Conservation (phyloP, 2,329 filamentous ascomycete species). For the Diaporthe aspalathi region DNA sequence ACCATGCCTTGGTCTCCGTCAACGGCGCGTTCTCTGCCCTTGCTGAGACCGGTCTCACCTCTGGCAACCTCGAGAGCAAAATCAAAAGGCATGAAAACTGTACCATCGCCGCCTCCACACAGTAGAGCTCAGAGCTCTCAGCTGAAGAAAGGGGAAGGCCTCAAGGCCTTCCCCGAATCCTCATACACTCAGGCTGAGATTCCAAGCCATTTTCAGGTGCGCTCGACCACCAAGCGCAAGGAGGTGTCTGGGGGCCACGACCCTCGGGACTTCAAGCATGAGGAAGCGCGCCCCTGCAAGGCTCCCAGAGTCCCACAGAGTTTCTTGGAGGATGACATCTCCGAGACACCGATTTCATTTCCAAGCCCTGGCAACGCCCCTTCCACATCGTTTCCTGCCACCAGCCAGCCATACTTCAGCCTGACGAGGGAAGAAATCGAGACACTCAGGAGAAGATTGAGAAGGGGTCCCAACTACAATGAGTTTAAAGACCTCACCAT, state of each 20-base stretch:
- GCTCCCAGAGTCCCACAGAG: neutral
- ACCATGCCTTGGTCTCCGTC: conserved; percentile 20
- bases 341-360: neutral
- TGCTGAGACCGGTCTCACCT: conserved; percentile 3
- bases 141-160: neutral
- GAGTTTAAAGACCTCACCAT: neutral
- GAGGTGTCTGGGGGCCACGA: neutral
- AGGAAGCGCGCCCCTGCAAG: neutral
- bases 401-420: neutral
- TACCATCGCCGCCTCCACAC: neutral
- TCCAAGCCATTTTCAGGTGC: neutral
- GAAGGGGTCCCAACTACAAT: neutral
- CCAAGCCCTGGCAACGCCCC: neutral
- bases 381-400: neutral
- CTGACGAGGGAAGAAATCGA: conserved; percentile 14
- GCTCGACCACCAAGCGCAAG: neutral
- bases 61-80: neutral
- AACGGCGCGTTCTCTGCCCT: neutral
- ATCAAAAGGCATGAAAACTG: neutral
- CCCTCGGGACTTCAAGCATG: too few relatives aligned
- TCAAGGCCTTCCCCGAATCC: neutral
- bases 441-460: neutral
- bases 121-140: neutral
- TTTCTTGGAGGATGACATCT: neutral
- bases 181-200: neutral